Evolutionary conservation across 1,139 yeast species (phyloP), one percentile per base, ranked within the genome.

Genomic region (Protomyces macrosporus): DNA sequence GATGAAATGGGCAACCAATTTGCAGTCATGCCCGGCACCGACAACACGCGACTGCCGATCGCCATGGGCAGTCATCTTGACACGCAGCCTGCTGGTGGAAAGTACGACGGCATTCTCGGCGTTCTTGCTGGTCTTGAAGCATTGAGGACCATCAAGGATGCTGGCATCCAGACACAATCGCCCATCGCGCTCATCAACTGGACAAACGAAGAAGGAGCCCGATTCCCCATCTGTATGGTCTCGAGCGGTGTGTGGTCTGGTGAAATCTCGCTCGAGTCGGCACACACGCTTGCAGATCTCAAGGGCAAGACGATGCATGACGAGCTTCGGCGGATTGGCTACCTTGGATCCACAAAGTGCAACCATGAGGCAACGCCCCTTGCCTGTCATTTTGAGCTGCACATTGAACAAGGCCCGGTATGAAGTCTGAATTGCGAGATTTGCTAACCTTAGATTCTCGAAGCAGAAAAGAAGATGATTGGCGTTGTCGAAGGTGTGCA

Each of bases 191-290:
- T 84, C 6, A 78, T 86, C 55, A 78, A 83, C 71, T 86, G 91
- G 91, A 84, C 86, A 70, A 86, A 86, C 71, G 91, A 86, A 72
- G 91, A 86, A 76, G 91, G 91, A 55, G 90, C 90, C 0, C 75
- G 91, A 60, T 86, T 86, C 71, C 88, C 90, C 5, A 78, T 81
- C 74, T 80, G 86, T 52, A 79, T 84, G 73, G 83, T 85, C 80
- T 81, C 87, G 0, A 82, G 86, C 7, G 80, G 84, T 10, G 88
- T 85, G 1, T 86, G 88, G 88, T 83, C 88, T 0, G 87, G 81
- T 6, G 71, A 75, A 30, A 72, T 78, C 51, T 70, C 78, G 1
- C 74, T 80, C 65, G 81, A 84, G 63, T 79, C 78, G 3, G 81
- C 82, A 4, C 83, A 84, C 68, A 72, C 73, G 1, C 73, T 84